phyloP scores from a whole-genome alignment of 768 basidiomycete genomes.

The Termitomyces sp. region DNA sequence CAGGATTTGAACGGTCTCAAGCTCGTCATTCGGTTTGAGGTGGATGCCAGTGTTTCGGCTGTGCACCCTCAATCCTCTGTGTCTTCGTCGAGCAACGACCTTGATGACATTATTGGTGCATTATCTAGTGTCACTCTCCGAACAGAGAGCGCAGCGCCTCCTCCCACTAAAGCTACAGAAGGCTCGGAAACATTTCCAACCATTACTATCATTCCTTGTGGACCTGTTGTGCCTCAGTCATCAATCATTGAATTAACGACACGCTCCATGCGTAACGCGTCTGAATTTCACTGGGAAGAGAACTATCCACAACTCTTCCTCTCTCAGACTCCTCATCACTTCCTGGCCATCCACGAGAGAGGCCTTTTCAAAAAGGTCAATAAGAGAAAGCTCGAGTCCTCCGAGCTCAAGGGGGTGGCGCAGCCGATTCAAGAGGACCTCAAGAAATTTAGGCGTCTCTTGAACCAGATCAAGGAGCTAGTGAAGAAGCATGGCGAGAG shows the following conservation, averaged over 20 bases:
- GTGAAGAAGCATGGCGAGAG: slow-evolving; percentile 48
- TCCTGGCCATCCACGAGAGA: slow-evolving; percentile 50
- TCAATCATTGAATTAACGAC: slow-evolving; percentile 44
- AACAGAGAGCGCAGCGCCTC: slow-evolving; percentile 12
- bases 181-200: slow-evolving; percentile 10
- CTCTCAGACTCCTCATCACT: slow-evolving; percentile 60
- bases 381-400: slow-evolving; percentile 38
- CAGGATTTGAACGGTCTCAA: slow-evolving; percentile 56
- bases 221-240: slow-evolving; percentile 32
- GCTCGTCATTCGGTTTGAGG: slow-evolving; percentile 54
- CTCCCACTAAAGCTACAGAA: slow-evolving; percentile 10
- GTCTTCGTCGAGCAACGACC: slow-evolving; percentile 7
- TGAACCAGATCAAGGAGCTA: slow-evolving; percentile 39
- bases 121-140: slow-evolving; percentile 27
- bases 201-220: slow-evolving; percentile 19
- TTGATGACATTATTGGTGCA: slow-evolving; percentile 32
- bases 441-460: slow-evolving; percentile 32
- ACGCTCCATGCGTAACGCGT: slow-evolving; percentile 25
- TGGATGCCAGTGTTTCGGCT: slow-evolving; percentile 38
- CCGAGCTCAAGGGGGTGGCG: slow-evolving; percentile 28
- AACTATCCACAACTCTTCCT: slow-evolving; percentile 63
- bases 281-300: slow-evolving; percentile 49
- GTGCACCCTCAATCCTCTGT: neutral
- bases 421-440: slow-evolving; percentile 26
- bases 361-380: slow-evolving; percentile 48